A percentile compares a stretch with the other conserved stretches of the same genome.
Evolutionary conservation across 179 eudicot species (phyloP).

Genomic region (Sideroxylon spinosum): DNA sequence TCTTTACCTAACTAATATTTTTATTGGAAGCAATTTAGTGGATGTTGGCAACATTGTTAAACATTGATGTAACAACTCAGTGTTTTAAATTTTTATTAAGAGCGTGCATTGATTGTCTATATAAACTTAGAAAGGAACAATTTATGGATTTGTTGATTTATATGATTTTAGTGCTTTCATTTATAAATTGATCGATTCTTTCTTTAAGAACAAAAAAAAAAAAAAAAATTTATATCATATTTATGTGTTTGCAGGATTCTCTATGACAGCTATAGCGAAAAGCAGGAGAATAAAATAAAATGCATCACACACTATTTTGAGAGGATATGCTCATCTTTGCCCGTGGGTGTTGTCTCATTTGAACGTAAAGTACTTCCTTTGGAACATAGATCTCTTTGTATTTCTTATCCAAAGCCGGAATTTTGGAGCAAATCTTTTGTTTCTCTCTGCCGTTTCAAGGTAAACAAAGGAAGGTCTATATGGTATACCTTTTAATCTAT

Average conservation of each 20-base stretch:
- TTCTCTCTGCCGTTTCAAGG: conserved; percentile 76
- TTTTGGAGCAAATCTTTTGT: conserved; percentile 62
- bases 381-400: conserved; percentile 27
- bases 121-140: neutral
- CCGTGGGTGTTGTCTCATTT: conserved; percentile 68
- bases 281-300: conserved; percentile 72
- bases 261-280: conserved; percentile 50
- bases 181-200: neutral
- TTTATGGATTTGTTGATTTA: neutral
- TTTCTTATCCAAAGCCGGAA: conserved; percentile 46
- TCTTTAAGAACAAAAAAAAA: neutral
- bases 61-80: neutral
- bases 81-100: neutral
- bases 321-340: conserved; percentile 60
- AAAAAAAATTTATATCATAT: conserved; percentile 5
- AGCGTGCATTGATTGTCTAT: neutral
- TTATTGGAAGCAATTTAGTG: neutral
- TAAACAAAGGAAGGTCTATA: conserved; percentile 19
- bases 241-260: conserved; percentile 51
- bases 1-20: neutral
- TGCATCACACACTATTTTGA: conserved; percentile 83
- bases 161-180: neutral
- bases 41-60: conserved; percentile 8
- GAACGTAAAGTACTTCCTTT: conserved; percentile 77
- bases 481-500: neutral